A percentile compares a stretch with the other conserved stretches of the same genome.
These are phyloP conservation scores for Vanilla planifolia DNA, from an alignment of 106 monocot genomes.

Conservation along the genomic window DNA sequence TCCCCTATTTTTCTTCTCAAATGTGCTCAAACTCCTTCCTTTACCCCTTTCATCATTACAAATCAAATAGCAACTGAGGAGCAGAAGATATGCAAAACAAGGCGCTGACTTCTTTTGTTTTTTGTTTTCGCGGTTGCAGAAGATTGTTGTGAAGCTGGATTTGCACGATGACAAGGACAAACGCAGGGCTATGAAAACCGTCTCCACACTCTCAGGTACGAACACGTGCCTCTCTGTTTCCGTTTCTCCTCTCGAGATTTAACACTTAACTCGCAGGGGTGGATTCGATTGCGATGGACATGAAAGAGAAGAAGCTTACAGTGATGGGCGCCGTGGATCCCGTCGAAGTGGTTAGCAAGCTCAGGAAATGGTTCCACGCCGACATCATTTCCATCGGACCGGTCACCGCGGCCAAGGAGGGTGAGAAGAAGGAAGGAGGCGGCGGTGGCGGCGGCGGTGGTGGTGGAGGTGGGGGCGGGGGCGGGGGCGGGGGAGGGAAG, in stretches of 20 bases:
- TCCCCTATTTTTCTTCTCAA: neutral
- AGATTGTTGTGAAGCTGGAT: constrained; percentile 10
- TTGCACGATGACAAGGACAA: constrained; percentile 15
- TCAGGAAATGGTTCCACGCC: constrained; percentile 8
- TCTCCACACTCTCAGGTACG: constrained; percentile 3
- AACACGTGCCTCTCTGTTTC: neutral
- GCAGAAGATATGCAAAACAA: neutral
- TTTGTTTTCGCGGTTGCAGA: neutral
- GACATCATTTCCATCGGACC: constrained; percentile 14
- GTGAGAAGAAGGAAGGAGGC: neutral
- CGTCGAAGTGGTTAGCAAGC: constrained; percentile 9
- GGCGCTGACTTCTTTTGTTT: neutral
- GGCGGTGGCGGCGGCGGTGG: neutral
- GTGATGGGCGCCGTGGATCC: constrained; percentile 15
- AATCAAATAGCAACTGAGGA: neutral
- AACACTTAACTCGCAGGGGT: constrained; percentile 1
- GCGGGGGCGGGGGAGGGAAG: neutral
- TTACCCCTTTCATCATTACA: neutral
- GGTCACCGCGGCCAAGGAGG: neutral
- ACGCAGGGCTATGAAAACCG: constrained; percentile 8
- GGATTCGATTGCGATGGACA: constrained; percentile 17
- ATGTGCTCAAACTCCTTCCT: neutral
- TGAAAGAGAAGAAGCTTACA: constrained; percentile 16
- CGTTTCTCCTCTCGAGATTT: neutral
- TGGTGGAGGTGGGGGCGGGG: neutral